Conservation (phyloP, 2,329 filamentous ascomycete genomes). For the Pseudogymnoascus sp. region DNA sequence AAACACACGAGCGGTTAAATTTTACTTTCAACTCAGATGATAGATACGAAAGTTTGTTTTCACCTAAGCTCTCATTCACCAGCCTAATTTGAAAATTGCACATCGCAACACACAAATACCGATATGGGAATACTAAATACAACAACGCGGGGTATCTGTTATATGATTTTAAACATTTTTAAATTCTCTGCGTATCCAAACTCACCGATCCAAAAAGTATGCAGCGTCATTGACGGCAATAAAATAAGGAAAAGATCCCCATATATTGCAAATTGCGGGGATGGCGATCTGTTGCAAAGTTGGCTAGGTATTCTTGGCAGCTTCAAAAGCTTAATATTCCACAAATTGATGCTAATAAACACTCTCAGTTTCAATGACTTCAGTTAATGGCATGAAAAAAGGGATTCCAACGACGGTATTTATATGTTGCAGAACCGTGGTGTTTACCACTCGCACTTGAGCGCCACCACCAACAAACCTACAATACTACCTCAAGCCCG, state of each 20-base stretch:
- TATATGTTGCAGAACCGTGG: neutral
- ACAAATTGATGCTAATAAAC: neutral
- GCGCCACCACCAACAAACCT: neutral
- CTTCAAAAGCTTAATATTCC: slow-evolving; percentile 5
- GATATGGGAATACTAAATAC: neutral
- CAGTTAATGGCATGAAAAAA: neutral
- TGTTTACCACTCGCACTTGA: neutral
- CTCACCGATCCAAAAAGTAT: neutral
- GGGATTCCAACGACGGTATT: neutral
- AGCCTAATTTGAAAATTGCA: neutral
- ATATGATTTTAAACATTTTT: neutral
- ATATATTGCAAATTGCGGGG: neutral
- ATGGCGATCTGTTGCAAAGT: slow-evolving; percentile 4
- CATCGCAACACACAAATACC: neutral
- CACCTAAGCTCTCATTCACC: neutral
- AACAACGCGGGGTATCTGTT: too few relatives aligned
- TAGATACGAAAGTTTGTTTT: neutral
- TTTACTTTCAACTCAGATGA: neutral
- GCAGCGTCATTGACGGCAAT: neutral
- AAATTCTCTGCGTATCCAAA: neutral
- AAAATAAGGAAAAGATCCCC: neutral
- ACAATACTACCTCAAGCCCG: neutral
- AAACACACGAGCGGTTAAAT: neutral
- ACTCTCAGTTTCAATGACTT: neutral
- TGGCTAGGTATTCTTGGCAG: slow-evolving; percentile 6